A percentile compares a stretch with the other conserved stretches of the same genome.
Evolutionary conservation across 805 yeast genomes (phyloP).

Genomic region (Cyberlindnera nakhonratchasimensis): DNA sequence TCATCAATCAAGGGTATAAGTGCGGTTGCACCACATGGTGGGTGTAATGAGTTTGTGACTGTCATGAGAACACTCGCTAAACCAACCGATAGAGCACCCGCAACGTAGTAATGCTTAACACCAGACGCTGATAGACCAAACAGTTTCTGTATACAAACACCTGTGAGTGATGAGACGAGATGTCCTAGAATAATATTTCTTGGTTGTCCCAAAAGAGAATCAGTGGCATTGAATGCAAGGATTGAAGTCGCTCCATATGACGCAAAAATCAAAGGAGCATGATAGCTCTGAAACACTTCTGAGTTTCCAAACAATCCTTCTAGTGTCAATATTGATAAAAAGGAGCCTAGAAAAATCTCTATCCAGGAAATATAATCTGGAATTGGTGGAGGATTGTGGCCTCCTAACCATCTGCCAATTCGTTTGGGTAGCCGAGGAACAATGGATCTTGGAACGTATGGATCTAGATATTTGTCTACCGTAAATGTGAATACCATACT

Average conservation of each 20-base stretch:
- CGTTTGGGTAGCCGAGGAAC: constrained; percentile 33
- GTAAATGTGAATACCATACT: constrained; percentile 3
- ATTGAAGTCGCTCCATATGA: constrained; percentile 62
- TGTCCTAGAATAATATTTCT: constrained; percentile 55
- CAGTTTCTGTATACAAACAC: constrained; percentile 50
- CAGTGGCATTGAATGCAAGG: constrained; percentile 49
- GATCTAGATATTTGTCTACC: constrained; percentile 16
- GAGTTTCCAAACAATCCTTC: constrained; percentile 41
- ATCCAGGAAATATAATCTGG: constrained; percentile 42
- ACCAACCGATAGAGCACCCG: constrained; percentile 56
- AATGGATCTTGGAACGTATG: constrained; percentile 18
- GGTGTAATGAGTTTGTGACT: constrained; percentile 54
- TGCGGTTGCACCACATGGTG: constrained; percentile 72
- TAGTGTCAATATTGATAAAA: constrained; percentile 40
- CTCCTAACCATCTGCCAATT: constrained; percentile 38
- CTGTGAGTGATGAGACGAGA: constrained; percentile 48
- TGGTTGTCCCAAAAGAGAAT: constrained; percentile 62
- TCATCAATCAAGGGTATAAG: constrained; percentile 50
- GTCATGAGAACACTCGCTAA: constrained; percentile 51
- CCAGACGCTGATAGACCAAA: constrained; percentile 44
- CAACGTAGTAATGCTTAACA: constrained; percentile 47
- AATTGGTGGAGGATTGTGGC: constrained; percentile 22
- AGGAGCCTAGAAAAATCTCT: constrained; percentile 42
- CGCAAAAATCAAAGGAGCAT: constrained; percentile 46
- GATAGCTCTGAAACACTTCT: constrained; percentile 36